A percentile compares a stretch with the other conserved stretches of the same genome.
Conservation (phyloP, 495 filamentous ascomycete species). For the Xylaria cubensis region DNA sequence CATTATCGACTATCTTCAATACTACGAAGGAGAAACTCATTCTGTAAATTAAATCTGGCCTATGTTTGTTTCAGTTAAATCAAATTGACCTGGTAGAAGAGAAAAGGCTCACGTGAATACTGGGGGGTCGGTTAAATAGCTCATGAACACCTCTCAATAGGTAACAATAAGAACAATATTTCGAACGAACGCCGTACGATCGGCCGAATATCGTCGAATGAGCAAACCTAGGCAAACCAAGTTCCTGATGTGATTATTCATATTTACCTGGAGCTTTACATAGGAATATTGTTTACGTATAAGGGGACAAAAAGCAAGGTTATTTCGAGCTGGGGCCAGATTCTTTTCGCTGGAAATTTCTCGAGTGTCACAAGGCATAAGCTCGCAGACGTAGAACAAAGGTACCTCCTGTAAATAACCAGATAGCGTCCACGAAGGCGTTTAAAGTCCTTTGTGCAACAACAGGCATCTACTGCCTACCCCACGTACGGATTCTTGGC, state of each 20-base stretch:
- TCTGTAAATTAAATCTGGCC: not conserved
- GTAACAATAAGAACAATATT: not conserved
- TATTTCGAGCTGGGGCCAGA: not conserved
- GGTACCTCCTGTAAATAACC: too few relatives aligned
- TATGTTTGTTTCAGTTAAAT: not conserved
- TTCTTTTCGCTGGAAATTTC: not conserved
- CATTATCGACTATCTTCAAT: not conserved
- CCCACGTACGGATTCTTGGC: too few relatives aligned
- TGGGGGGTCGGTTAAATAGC: not conserved
- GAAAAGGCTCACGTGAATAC: not conserved
- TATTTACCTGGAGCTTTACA: not conserved
- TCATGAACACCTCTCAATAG: not conserved
- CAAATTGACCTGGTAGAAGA: not conserved
- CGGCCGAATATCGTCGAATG: not conserved
- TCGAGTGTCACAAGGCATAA: too few relatives aligned
- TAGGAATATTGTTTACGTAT: not conserved
- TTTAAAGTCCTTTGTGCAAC: too few relatives aligned
- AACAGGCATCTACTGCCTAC: too few relatives aligned
- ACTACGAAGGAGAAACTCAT: not conserved
- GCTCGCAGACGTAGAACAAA: too few relatives aligned
- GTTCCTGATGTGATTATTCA: not conserved
- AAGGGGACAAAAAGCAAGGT: not conserved
- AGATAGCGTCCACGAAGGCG: too few relatives aligned
- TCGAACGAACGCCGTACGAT: not conserved
- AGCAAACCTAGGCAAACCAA: not conserved